phyloP scores from a whole-genome alignment of 2,329 filamentous ascomycete genomes.

The Diaporthe eres region DNA sequence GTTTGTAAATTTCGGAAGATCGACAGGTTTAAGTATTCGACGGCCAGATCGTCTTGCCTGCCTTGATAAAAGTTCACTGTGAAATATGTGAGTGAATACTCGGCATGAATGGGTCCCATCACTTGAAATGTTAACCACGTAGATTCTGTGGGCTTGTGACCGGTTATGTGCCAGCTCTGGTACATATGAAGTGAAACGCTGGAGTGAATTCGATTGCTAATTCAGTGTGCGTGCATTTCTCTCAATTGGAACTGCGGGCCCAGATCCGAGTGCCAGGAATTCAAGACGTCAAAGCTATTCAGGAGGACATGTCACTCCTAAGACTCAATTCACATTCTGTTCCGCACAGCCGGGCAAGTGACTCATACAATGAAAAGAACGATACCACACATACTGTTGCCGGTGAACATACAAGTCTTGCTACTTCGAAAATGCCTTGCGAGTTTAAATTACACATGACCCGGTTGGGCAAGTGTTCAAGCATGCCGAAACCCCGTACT shows the following conservation, averaged over 20 bases:
- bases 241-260: neutral
- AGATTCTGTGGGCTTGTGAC: neutral
- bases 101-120: neutral
- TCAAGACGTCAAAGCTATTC: neutral
- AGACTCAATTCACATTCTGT: no score
- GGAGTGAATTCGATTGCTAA: no score
- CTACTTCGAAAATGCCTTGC: no score
- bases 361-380: neutral
- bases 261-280: neutral
- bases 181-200: neutral
- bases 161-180: neutral
- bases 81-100: neutral
- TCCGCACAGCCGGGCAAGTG: rapidly evolving
- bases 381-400: no score
- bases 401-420: no score
- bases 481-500: no score
- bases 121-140: neutral
- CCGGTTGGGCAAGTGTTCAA: no score
- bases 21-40: neutral
- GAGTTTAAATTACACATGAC: no score
- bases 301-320: no score
- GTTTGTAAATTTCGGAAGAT: neutral
- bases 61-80: neutral
- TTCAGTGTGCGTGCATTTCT: neutral
- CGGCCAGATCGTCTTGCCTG: neutral